These are phyloP conservation scores for Candida anutae DNA, from an alignment of 1,139 yeast genomes.

Conservation along the genomic window DNA sequence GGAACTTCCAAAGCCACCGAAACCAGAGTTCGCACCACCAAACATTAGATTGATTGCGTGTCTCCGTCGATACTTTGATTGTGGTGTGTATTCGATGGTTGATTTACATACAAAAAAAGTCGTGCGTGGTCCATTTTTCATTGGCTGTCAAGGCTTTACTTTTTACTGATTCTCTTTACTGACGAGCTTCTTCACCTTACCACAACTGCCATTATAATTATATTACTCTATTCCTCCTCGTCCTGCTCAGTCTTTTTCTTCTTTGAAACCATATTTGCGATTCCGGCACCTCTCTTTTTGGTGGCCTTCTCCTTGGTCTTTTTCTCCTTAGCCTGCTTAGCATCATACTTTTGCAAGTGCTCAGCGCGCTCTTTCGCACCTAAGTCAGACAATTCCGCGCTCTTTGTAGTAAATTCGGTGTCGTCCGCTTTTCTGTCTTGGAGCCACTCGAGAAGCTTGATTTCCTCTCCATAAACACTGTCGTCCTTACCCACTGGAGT, in stretches of 20 bases:
- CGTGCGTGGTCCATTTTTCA: too few relatives aligned
- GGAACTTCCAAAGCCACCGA: slow-evolving; percentile 17
- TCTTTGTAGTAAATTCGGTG: slow-evolving; percentile 43
- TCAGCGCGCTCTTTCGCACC: slow-evolving; percentile 56
- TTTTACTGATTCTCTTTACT: too few relatives aligned
- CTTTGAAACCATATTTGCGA: background rate
- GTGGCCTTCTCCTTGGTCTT: slow-evolving; percentile 8
- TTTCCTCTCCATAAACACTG: slow-evolving; percentile 69
- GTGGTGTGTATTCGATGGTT: too few relatives aligned
- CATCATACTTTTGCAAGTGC: slow-evolving; percentile 35
- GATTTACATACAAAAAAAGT: too few relatives aligned
- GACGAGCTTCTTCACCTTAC: too few relatives aligned
- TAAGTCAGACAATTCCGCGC: slow-evolving; percentile 39
- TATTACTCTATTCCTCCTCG: slow-evolving; percentile 1
- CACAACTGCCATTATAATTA: too few relatives aligned
- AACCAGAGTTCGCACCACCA: slow-evolving; percentile 16
- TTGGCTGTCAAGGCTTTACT: too few relatives aligned
- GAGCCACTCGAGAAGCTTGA: slow-evolving; percentile 67
- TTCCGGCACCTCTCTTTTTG: background rate
- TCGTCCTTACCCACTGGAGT: slow-evolving; percentile 70
- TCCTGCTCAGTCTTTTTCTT: slow-evolving; percentile 8
- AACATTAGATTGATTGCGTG: slow-evolving; percentile 11
- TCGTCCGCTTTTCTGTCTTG: slow-evolving; percentile 49
- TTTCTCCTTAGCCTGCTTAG: slow-evolving; percentile 16
- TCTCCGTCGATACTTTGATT: too few relatives aligned